A percentile compares a stretch with the other conserved stretches of the same genome.
Evolutionary conservation across 2,329 filamentous ascomycete genomes (phyloP).

Genomic region (Diaporthe citrichinensis): DNA sequence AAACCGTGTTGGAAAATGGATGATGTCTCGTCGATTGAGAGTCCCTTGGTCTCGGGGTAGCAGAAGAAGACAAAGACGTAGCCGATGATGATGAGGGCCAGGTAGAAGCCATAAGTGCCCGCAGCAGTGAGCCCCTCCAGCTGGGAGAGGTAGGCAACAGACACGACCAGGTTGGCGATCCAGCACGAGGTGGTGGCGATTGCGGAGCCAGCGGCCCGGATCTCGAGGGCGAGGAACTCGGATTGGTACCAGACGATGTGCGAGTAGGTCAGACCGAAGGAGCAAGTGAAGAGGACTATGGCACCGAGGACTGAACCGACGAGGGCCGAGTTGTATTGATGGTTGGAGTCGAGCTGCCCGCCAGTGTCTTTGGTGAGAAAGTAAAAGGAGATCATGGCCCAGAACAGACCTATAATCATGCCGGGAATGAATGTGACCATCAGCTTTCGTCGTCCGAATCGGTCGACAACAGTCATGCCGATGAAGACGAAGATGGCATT

Average conservation of each 20-base stretch:
- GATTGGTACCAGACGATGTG: constrained; percentile 59
- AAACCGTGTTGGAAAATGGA: constrained; percentile 61
- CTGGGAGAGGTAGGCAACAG: constrained; percentile 61
- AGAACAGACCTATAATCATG: neutral
- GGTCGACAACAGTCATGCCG: constrained; percentile 7
- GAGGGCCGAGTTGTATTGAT: constrained; percentile 1
- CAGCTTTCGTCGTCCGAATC: neutral
- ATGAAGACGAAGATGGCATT: constrained; percentile 7
- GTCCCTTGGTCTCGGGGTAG: constrained; percentile 64
- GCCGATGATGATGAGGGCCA: constrained; percentile 60
- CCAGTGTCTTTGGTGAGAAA: constrained; percentile 59
- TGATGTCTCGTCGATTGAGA: constrained; percentile 63
- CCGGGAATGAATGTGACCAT: neutral
- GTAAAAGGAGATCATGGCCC: constrained; percentile 51
- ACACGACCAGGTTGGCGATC: constrained; percentile 60
- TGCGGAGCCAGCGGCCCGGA: constrained; percentile 59
- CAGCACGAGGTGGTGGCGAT: constrained; percentile 57
- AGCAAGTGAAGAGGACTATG: constrained; percentile 57
- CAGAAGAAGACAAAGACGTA: constrained; percentile 60
- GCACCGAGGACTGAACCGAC: constrained; percentile 52
- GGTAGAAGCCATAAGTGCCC: constrained; percentile 63
- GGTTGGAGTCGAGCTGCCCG: neutral
- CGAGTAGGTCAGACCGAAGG: constrained; percentile 59
- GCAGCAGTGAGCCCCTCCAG: constrained; percentile 60
- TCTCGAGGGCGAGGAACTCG: constrained; percentile 59